Evolutionary conservation across 106 monocot genomes (phyloP).

Genomic region (Acorus calamus): DNA sequence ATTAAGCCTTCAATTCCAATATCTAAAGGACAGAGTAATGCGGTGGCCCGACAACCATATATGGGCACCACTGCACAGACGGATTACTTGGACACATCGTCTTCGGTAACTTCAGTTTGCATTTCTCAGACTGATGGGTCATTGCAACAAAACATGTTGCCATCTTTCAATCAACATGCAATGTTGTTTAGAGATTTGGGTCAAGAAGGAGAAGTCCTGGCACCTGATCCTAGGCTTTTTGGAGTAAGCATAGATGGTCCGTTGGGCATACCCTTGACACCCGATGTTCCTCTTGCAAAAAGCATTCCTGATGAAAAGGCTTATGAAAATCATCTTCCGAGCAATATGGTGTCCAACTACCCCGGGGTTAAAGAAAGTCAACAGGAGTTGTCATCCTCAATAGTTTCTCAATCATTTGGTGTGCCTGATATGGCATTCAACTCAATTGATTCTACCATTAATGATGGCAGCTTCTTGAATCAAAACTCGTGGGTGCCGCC

Average conservation of each 20-base stretch:
- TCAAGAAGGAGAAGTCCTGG: constrained; percentile 33
- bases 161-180: constrained; percentile 47
- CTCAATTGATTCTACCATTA: constrained; percentile 63
- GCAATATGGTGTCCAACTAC: constrained; percentile 40
- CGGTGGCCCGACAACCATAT: constrained; percentile 24
- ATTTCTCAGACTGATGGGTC: constrained; percentile 51
- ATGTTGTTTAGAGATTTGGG: constrained; percentile 36
- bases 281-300: constrained; percentile 40
- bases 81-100: constrained; percentile 76
- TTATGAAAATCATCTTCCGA: constrained; percentile 40
- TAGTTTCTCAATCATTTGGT: constrained; percentile 78
- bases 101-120: constrained; percentile 74
- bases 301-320: constrained; percentile 37
- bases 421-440: constrained; percentile 77
- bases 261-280: constrained; percentile 38
- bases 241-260: constrained; percentile 55
- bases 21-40: constrained; percentile 33
- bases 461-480: constrained; percentile 61
- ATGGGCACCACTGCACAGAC: constrained; percentile 37
- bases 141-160: constrained; percentile 40
- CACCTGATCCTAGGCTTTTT: constrained; percentile 49
- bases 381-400: constrained; percentile 70
- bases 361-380: constrained; percentile 54
- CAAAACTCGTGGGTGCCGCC: constrained; percentile 60
- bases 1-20: constrained; percentile 36